A percentile compares a stretch with the other conserved stretches of the same genome.
These are phyloP conservation scores for Penicillium frequentans DNA, from an alignment of 2,329 filamentous ascomycete species.

Conservation along the genomic window DNA sequence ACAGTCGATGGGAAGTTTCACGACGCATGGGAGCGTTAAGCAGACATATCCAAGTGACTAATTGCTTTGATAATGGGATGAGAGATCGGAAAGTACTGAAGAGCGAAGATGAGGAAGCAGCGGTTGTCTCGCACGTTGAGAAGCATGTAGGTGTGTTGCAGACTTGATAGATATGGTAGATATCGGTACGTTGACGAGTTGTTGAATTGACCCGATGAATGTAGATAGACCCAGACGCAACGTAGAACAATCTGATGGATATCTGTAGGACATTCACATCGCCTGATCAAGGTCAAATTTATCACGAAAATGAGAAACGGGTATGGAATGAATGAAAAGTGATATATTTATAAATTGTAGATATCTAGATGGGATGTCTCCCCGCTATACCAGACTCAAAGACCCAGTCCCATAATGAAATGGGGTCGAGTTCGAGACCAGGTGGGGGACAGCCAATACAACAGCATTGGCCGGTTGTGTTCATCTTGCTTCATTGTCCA, in stretches of 20 bases:
- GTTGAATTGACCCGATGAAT: constrained; percentile 2
- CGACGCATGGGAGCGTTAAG: constrained; percentile 26
- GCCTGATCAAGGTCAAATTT: background rate
- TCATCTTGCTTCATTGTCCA: constrained; percentile 60
- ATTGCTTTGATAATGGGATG: constrained; percentile 53
- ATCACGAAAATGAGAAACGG: background rate
- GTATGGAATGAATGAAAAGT: background rate
- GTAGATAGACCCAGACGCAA: constrained; percentile 29
- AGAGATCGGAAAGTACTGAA: constrained; percentile 53
- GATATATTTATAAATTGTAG: background rate
- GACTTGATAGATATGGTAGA: background rate
- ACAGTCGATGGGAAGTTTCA: constrained; percentile 64
- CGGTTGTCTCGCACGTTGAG: constrained; percentile 44
- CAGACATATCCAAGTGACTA: constrained; percentile 26
- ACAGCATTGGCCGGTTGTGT: constrained; percentile 32
- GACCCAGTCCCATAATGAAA: constrained; percentile 48
- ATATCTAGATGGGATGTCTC: constrained; percentile 40
- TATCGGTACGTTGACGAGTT: background rate
- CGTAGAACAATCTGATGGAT: constrained; percentile 19
- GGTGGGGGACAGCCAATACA: constrained; percentile 35
- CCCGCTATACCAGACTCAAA: constrained; percentile 40
- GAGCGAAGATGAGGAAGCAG: constrained; percentile 55
- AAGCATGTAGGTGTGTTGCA: constrained; percentile 36
- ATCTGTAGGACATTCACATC: background rate
- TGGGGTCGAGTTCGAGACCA: constrained; percentile 43